Evolutionary conservation across 345 rosid genomes (phyloP).

Genomic region (Microcos paniculata): DNA sequence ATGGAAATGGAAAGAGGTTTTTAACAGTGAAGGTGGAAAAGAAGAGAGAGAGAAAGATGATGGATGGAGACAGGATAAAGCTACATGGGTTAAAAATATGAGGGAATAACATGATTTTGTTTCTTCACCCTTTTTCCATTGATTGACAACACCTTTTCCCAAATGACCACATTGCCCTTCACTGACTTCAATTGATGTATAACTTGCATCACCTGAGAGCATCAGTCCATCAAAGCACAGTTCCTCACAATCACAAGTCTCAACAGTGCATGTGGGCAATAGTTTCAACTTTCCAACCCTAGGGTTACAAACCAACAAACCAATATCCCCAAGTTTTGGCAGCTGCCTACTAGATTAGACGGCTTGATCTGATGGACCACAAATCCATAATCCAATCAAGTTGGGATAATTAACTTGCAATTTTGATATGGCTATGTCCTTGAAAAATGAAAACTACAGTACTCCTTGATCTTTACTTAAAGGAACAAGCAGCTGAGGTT

Average conservation of each 20-base stretch:
- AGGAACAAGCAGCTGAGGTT: too few species aligned
- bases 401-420: too few species aligned
- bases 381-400: too few species aligned
- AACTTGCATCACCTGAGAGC: slow-evolving; percentile 11
- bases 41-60: slow-evolving; percentile 17
- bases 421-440: too few species aligned
- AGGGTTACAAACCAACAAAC: neutral
- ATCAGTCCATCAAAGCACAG: slow-evolving; percentile 14
- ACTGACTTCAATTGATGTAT: slow-evolving; percentile 5
- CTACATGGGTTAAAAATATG: slow-evolving; percentile 21
- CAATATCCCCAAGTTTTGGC: neutral
- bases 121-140: slow-evolving; percentile 27
- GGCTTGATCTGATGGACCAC: too few species aligned
- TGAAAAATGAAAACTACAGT: too few species aligned
- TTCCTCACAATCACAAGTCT: neutral
- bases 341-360: neutral
- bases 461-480: too few species aligned
- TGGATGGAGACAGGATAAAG: slow-evolving; percentile 35
- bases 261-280: neutral
- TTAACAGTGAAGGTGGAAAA: slow-evolving; percentile 7
- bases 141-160: slow-evolving; percentile 54
- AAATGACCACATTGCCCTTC: slow-evolving; percentile 40
- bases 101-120: slow-evolving; percentile 53
- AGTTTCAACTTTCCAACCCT: neutral
- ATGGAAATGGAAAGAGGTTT: slow-evolving; percentile 24